Conservation (phyloP, 345 rosid genomes). For the Eutrema japonicum region DNA sequence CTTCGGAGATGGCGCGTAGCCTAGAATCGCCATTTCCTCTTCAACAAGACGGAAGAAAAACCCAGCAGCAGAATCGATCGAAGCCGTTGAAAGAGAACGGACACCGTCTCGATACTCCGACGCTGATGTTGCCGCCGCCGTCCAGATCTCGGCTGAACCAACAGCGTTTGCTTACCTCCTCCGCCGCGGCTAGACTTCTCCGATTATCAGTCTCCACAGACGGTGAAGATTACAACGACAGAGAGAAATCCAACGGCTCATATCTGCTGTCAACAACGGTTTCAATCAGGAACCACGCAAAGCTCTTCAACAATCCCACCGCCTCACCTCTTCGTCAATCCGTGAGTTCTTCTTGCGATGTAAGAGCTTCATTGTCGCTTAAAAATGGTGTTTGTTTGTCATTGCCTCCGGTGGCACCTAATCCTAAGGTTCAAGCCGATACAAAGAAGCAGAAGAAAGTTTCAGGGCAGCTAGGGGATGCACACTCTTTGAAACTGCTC, state of each 20-base stretch:
- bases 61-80: constrained; percentile 29
- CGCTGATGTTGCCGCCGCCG: constrained; percentile 40
- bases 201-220: constrained; percentile 43
- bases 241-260: constrained; percentile 9
- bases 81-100: constrained; percentile 45
- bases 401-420: constrained; percentile 61
- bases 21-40: constrained; percentile 54
- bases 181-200: constrained; percentile 74
- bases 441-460: constrained; percentile 56
- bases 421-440: constrained; percentile 47
- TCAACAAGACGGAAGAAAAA: constrained; percentile 40
- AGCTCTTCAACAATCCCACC: constrained; percentile 20
- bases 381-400: constrained; percentile 53
- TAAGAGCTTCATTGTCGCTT: constrained; percentile 26
- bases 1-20: constrained; percentile 52
- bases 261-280: constrained; percentile 27
- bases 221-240: constrained; percentile 23
- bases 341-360: constrained; percentile 30
- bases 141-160: constrained; percentile 34
- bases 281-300: constrained; percentile 7
- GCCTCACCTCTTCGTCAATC: constrained; percentile 40
- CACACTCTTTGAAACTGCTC: constrained; percentile 65
- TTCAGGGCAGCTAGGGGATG: constrained; percentile 60
- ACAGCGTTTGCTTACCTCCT: constrained; percentile 41
- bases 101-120: constrained; percentile 39